Evolutionary conservation across 2,329 filamentous ascomycete genomes (phyloP).

Genomic region (Akanthomyces muscarius): DNA sequence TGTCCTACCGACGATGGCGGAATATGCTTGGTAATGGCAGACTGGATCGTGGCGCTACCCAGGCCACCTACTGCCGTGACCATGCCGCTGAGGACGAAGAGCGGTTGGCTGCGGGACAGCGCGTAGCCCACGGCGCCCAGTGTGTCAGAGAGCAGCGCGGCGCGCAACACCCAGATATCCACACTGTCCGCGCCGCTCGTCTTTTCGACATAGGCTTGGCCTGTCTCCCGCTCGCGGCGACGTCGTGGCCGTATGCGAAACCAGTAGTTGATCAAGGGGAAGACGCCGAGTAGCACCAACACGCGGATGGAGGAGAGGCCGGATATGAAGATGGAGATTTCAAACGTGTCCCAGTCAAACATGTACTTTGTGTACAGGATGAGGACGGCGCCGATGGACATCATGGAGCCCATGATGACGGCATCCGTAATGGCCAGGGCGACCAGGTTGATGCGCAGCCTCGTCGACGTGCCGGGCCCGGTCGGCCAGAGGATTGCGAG

Average conservation of each 20-base stretch:
- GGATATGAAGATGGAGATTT: conserved; percentile 77
- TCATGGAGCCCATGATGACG: conserved; percentile 73
- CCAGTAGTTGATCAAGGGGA: conserved; percentile 73
- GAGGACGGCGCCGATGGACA: conserved; percentile 77
- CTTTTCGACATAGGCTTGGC: conserved; percentile 37
- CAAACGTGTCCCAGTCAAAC: conserved; percentile 78
- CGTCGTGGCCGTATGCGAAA: conserved; percentile 57
- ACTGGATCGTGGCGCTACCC: conserved; percentile 78
- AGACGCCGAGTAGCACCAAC: conserved; percentile 65
- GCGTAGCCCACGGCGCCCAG: conserved; percentile 73
- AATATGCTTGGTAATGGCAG: conserved; percentile 85
- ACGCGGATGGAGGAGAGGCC: conserved; percentile 76
- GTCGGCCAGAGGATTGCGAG: conserved; percentile 74
- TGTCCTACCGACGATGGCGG: conserved; percentile 77
- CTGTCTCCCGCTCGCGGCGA: conserved; percentile 35
- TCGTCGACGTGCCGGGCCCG: conserved; percentile 53
- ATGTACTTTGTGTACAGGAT: conserved; percentile 77
- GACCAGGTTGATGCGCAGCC: conserved; percentile 75
- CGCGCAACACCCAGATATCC: conserved; percentile 72
- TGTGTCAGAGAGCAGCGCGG: conserved; percentile 71
- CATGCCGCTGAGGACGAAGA: conserved; percentile 70
- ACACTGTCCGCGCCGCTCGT: conserved; percentile 70
- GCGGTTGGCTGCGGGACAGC: conserved; percentile 53
- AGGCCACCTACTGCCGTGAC: conserved; percentile 77
- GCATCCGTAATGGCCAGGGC: conserved; percentile 77